Base-by-base conservation (phyloP, 2,329 filamentous ascomycete genomes). In the Sporothrix euskadiensis region DNA sequence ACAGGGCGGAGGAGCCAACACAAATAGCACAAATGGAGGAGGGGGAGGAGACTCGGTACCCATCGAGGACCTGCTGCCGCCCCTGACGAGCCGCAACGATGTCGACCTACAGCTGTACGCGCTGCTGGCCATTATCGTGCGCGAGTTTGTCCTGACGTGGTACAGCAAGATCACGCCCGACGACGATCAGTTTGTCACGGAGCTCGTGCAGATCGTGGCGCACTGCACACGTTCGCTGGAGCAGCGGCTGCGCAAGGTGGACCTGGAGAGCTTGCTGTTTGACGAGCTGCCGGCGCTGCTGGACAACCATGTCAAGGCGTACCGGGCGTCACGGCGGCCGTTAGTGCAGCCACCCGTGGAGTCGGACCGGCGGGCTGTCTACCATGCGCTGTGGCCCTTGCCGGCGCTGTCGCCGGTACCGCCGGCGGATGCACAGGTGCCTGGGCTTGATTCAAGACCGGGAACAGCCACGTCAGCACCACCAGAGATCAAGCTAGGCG, bases 71-170 rank as follows among this genome's bases (percentile, higher is more conserved):
- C 85, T 97, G 59, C 85, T 99, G 63, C 96, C 95, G 74, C 94
- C 94, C 54, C 86, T 99, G 79, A 98, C 95, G 68, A 97, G 94
- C 84, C 94, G 94, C 70, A 97, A 97, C 81, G 94, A 97, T 78
- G 89, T 98, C 74, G 96, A 99, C 81, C 84, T 97, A 73, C 92
- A 99, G 83, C 87, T 99, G 4, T 99, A 98, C 80, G 95, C 93
- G 39, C 88, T 98, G 74, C 90, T 99, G 75, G 92, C 96, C 71
- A 92, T 98, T 74, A 90, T 98, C 75, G 86, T 98, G 78, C 90
- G 92, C 79, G 94, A 98, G 76, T 97, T 94, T 80, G 92, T 99
- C 52, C 91, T 96, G 81, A 90, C 89, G 44, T 99, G 96, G 96
- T 99, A 99, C 84, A 87, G 86, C 76, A 95, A 91, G 81, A 96